These are phyloP conservation scores for Globisporangium perplexum DNA, from an alignment of 352 stramenopile species.

Conservation along the genomic window DNA sequence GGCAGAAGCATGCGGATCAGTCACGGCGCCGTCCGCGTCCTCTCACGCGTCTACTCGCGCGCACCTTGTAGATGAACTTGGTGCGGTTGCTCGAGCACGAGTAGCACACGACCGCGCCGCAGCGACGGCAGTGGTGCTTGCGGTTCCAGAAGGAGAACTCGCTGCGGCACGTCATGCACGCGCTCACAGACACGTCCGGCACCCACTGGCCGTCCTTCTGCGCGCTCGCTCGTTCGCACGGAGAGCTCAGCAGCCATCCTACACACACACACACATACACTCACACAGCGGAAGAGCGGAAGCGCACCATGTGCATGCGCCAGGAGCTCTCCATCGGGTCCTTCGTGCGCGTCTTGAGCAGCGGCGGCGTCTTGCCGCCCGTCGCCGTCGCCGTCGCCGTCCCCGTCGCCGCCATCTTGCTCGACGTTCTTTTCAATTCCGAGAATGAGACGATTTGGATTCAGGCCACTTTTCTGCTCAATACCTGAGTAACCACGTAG, in stretches of 20 bases:
- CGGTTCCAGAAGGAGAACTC: constrained; percentile 86
- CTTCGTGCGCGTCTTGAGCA: constrained; percentile 71
- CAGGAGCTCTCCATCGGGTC: constrained; percentile 84
- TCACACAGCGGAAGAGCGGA: neutral
- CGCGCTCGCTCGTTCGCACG: neutral
- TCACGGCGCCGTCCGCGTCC: no score
- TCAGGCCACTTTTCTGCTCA: no score
- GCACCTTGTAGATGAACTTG: constrained; percentile 83
- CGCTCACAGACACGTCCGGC: constrained; percentile 64
- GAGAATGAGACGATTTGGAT: constrained; percentile 1
- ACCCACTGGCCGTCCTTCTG: constrained; percentile 84
- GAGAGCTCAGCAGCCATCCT: neutral
- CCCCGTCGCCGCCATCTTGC: constrained; percentile 5
- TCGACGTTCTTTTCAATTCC: constrained; percentile 5
- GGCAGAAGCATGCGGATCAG: neutral
- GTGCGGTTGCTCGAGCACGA: constrained; percentile 72
- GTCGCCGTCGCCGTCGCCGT: no score
- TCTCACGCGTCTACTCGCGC: no score
- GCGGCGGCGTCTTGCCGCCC: constrained; percentile 26
- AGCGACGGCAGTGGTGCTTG: constrained; percentile 87
- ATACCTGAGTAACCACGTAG: no score
- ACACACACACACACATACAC: neutral
- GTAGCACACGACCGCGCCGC: constrained; percentile 76
- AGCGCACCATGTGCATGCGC: constrained; percentile 75
- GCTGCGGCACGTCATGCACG: constrained; percentile 79